Conservation (phyloP, 202 grass and related monocot species). For the Saccharum hybrid region DNA sequence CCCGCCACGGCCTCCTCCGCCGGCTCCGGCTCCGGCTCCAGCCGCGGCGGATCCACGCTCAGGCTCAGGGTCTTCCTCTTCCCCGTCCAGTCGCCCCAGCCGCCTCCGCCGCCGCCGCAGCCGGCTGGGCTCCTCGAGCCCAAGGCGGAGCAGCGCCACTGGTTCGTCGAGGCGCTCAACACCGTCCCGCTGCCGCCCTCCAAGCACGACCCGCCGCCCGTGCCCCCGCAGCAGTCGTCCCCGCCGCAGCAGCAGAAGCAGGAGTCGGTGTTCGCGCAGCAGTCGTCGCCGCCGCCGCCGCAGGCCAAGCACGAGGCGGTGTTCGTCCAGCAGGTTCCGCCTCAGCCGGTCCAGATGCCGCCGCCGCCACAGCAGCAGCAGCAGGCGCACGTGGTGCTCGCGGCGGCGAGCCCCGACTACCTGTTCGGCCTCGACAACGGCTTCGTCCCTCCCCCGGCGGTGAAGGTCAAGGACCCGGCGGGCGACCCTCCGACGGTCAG, state of each 20-base stretch:
- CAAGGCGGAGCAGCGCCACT: constrained; percentile 67
- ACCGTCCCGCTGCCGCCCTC: constrained; percentile 24
- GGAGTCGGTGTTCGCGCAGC: constrained; percentile 34
- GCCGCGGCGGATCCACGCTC: constrained; percentile 43
- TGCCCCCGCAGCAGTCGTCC: no score
- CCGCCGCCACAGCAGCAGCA: not conserved
- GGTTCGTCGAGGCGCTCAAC: constrained; percentile 79
- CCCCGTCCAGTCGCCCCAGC: constrained; percentile 48
- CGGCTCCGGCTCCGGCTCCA: constrained; percentile 45
- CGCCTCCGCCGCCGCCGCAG: constrained; percentile 28
- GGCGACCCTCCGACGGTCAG: constrained; percentile 40
- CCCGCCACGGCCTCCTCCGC: constrained; percentile 40
- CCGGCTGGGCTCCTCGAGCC: constrained; percentile 58
- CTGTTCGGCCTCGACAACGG: constrained; percentile 80
- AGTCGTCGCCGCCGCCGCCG: not conserved
- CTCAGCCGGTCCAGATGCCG: constrained; percentile 19
- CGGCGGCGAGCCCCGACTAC: constrained; percentile 58
- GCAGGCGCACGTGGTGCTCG: not conserved
- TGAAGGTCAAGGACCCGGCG: constrained; percentile 73
- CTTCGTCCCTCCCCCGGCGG: constrained; percentile 75
- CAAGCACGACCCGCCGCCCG: constrained; percentile 2
- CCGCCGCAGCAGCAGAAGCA: constrained; percentile 39
- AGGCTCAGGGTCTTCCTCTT: constrained; percentile 94
- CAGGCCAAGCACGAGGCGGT: constrained; percentile 36
- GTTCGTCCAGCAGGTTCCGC: constrained; percentile 23